These are phyloP conservation scores for Saccharum spontaneum DNA, from an alignment of 176 grass and related monocot species.

Conservation along the genomic window DNA sequence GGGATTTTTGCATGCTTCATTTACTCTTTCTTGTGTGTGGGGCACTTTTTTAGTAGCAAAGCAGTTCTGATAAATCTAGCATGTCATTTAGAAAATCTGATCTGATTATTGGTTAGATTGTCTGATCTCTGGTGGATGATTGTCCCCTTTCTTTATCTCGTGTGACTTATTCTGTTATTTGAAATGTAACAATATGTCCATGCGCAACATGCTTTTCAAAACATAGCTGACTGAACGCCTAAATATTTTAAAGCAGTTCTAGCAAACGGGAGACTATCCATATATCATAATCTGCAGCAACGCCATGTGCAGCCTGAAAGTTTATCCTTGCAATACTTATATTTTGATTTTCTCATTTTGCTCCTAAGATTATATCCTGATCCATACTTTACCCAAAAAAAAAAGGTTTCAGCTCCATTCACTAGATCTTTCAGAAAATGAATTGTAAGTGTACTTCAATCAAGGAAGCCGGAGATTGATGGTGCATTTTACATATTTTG, in stretches of 20 bases:
- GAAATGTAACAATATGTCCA: not conserved
- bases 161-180: not conserved
- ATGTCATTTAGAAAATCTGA: not conserved
- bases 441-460: constrained; percentile 8
- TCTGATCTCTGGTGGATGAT: not conserved
- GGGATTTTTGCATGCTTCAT: not conserved
- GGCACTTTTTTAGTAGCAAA: not conserved
- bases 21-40: not conserved
- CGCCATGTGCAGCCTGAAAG: not conserved
- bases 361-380: not conserved
- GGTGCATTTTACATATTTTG: not conserved
- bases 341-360: constrained; percentile 12
- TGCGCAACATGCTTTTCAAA: not conserved
- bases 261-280: not conserved
- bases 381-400: constrained; percentile 6
- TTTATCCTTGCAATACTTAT: not conserved
- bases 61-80: not conserved
- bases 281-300: not conserved
- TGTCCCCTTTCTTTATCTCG: not conserved
- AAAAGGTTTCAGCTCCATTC: not conserved
- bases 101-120: not conserved
- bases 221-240: not conserved
- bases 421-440: not conserved
- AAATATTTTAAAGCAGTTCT: not conserved
- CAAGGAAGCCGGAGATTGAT: constrained; percentile 18